These are phyloP conservation scores for Talaromyces piceae DNA, from an alignment of 2,329 filamentous ascomycete species.

Conservation along the genomic window DNA sequence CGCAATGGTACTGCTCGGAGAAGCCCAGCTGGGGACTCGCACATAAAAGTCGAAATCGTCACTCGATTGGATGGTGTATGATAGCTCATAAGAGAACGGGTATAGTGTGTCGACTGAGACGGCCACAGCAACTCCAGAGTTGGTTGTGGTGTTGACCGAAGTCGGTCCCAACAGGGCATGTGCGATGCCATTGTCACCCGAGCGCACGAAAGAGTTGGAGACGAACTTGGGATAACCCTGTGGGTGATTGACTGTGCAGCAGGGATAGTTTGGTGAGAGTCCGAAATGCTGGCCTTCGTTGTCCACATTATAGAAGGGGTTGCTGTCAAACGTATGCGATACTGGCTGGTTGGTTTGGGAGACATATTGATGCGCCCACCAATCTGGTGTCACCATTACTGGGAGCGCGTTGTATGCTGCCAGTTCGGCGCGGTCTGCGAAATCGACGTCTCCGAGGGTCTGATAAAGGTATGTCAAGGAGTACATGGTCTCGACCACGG, in stretches of 20 bases:
- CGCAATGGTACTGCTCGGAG: slow-evolving; percentile 17
- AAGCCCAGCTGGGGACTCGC: slow-evolving; percentile 41
- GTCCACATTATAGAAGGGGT: slow-evolving; percentile 45
- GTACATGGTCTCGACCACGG: slow-evolving; percentile 46
- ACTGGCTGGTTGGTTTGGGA: slow-evolving; percentile 48
- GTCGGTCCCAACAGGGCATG: slow-evolving; percentile 46
- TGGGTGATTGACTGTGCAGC: slow-evolving; percentile 53
- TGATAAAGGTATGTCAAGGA: slow-evolving; percentile 47
- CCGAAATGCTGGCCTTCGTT: slow-evolving; percentile 43
- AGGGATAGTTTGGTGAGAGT: slow-evolving; percentile 46
- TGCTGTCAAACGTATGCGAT: slow-evolving; percentile 34
- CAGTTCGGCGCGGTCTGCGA: slow-evolving; percentile 47
- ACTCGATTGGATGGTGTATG: slow-evolving; percentile 33
- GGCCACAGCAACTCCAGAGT: slow-evolving; percentile 29
- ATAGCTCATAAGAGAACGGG: slow-evolving; percentile 37
- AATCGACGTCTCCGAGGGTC: slow-evolving; percentile 38
- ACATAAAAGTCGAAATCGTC: slow-evolving; percentile 38
- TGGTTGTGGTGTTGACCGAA: slow-evolving; percentile 33
- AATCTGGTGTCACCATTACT: slow-evolving; percentile 44
- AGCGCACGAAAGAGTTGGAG: slow-evolving; percentile 40
- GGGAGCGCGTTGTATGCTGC: slow-evolving; percentile 51
- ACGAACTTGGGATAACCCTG: slow-evolving; percentile 52
- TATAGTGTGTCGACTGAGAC: slow-evolving; percentile 45
- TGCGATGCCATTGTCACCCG: slow-evolving; percentile 39
- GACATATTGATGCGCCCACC: slow-evolving; percentile 53